Base-by-base conservation (phyloP, 2,329 filamentous ascomycete genomes). In the Fusarium nodosum region DNA sequence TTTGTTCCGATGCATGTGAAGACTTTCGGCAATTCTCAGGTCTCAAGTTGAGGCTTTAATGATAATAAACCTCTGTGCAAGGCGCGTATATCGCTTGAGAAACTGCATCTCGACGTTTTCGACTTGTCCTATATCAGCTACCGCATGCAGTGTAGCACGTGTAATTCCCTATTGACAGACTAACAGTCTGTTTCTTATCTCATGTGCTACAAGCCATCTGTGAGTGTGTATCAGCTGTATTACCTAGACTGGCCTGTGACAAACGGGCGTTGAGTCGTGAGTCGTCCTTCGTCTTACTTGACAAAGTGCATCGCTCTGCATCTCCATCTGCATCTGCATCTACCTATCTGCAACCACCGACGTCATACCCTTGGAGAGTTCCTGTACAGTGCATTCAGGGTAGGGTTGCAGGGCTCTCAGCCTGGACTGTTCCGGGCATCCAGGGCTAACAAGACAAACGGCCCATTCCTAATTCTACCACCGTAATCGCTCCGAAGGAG, bases 1-100 rank as follows among this genome's bases (percentile, higher is more conserved):
- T 15, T 20, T 47, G 13, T 47, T 47, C 42, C 31, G 22, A 66
- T 60, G 64, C 66, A 68, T 68, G 66, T 65, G 55, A 68, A 68
- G 65, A 34, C 42, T 44, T 50, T 50, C 22, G 38, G 47, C 30
- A 63, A 47, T 50, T 42, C 41, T 38, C 22, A 41, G 31, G 48
- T 56, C 26, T 56, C 44, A 33, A 44, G 31, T 33, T 33, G 53
- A 58, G 45, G 41, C 28, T 44, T 58, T 42, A 42, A 42, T 26
- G 9, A 24, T 24, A 42, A 31, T 31, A 31, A 33, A 33, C 13
- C 12, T 26, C 20, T 13, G 13, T 42, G 22, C 22, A 41, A 41
- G 38, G 38, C 45, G 30, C 47, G n/a, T 39, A 60, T 41, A 45
- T 24, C 36, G 56, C 36, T 38, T 38, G 36, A n/a, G n/a, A 26